Percentiles rank a stretch among this genome's conserved stretches.
phyloP scores from a whole-genome alignment of 805 yeast species.

The Scheffersomyces coipomensis region DNA sequence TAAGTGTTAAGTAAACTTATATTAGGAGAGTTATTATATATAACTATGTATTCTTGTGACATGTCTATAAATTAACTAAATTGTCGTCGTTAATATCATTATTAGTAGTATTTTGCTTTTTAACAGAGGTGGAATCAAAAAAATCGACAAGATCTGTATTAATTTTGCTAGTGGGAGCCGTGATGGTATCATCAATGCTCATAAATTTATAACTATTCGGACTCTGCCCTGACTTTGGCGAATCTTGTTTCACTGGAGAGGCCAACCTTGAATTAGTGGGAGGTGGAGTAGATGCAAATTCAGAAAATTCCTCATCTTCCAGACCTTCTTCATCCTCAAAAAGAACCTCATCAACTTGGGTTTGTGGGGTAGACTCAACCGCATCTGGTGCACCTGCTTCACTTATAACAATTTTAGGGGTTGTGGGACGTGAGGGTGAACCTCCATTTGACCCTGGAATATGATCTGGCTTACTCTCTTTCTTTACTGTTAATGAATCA shows the following conservation, averaged over 20 bases:
- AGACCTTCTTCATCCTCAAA: slow-evolving; percentile 1
- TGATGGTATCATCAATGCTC: not conserved
- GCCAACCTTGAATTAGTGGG: not conserved
- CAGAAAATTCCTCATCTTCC: slow-evolving; percentile 4
- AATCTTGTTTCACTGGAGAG: not conserved
- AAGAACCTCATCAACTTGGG: not conserved
- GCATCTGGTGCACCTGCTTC: too few relatives aligned
- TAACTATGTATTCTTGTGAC: not conserved
- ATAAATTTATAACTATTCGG: not conserved
- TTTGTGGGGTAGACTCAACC: slow-evolving; percentile 1
- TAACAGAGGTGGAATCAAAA: not conserved
- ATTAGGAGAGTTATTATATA: too few relatives aligned
- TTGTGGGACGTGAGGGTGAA: slow-evolving; percentile 1
- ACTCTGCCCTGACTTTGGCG: not conserved
- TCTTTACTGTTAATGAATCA: not conserved
- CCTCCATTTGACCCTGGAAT: not conserved
- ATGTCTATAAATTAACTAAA: not conserved
- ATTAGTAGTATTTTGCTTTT: not conserved
- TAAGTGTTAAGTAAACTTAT: too few relatives aligned
- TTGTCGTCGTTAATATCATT: slow-evolving; percentile 2
- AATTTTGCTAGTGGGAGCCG: not conserved
- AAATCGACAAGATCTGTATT: not conserved
- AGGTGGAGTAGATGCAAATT: not conserved
- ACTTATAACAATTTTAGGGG: too few relatives aligned
- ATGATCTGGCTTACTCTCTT: not conserved